These are phyloP conservation scores for Lentinula sp. DNA, from an alignment of 768 basidiomycete species.

Conservation along the genomic window DNA sequence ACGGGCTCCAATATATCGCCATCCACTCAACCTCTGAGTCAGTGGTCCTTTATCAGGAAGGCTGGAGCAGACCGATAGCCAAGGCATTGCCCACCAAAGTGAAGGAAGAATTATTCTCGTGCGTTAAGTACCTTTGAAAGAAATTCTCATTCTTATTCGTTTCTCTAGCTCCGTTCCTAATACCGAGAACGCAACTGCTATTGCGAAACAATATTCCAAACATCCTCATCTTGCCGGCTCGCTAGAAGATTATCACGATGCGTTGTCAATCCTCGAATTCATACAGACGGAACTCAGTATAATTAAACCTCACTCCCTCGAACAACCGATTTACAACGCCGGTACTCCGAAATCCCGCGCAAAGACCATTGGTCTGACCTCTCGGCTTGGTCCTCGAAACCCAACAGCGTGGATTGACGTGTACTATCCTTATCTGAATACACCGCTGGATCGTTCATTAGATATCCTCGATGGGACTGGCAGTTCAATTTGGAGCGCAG, in stretches of 20 bases:
- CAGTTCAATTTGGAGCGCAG: constrained; percentile 56
- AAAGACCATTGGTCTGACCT: constrained; percentile 54
- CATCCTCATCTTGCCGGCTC: constrained; percentile 74
- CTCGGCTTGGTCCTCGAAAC: constrained; percentile 29
- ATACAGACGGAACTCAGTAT: constrained; percentile 66
- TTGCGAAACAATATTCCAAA: constrained; percentile 54
- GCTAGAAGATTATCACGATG: constrained; percentile 52
- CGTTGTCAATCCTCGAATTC: constrained; percentile 58
- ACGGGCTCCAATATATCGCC: background rate
- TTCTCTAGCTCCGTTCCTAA: constrained; percentile 46
- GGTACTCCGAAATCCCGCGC: constrained; percentile 63
- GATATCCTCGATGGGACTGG: constrained; percentile 59
- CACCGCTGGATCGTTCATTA: constrained; percentile 60
- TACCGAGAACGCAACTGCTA: constrained; percentile 47
- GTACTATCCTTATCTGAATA: constrained; percentile 83
- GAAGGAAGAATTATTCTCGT: constrained; percentile 2
- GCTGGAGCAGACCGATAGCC: background rate
- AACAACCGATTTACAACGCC: constrained; percentile 61
- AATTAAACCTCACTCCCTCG: constrained; percentile 19
- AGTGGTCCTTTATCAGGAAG: background rate
- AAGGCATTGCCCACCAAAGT: background rate
- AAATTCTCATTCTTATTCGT: background rate
- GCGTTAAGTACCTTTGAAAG: background rate
- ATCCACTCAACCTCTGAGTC: background rate
- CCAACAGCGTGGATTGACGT: constrained; percentile 79